These are phyloP conservation scores for Polytrichum formosum DNA, from an alignment of 225 moss, liverwort and hornwort genomes.

Conservation along the genomic window DNA sequence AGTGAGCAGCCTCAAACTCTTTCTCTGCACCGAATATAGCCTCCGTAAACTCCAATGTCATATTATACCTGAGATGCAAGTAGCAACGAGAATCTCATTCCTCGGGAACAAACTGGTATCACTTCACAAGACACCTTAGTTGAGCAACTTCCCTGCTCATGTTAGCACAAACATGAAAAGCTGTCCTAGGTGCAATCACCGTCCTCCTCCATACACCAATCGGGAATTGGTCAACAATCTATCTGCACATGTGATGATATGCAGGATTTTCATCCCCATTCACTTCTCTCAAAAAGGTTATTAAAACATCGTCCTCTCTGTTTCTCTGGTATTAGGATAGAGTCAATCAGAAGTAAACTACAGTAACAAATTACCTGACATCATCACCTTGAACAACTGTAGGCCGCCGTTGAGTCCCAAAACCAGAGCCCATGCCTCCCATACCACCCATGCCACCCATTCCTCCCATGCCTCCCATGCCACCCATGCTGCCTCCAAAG, in stretches of 20 bases:
- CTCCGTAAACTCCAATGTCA: conserved; percentile 84
- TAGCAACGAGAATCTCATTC: too few species aligned
- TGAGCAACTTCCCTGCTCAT: too few species aligned
- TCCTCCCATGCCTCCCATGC: conserved; percentile 78
- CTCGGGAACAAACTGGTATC: too few species aligned
- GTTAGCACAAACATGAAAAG: too few species aligned
- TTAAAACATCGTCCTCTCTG: background rate
- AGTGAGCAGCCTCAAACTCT: conserved; percentile 90
- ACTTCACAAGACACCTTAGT: too few species aligned
- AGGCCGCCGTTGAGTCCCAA: conserved; percentile 69
- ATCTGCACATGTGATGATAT: too few species aligned
- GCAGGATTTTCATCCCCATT: too few species aligned
- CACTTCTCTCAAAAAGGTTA: too few species aligned
- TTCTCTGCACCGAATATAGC: conserved; percentile 96
- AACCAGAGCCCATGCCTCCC: conserved; percentile 43
- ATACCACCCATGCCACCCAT: conserved; percentile 72
- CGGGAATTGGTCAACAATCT: too few species aligned
- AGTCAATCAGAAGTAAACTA: background rate
- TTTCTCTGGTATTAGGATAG: background rate
- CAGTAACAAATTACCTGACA: conserved; percentile 54
- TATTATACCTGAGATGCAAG: conserved; percentile 58
- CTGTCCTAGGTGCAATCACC: too few species aligned
- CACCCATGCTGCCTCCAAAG: conserved; percentile 89
- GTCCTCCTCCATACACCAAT: too few species aligned
- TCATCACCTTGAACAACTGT: conserved; percentile 91